Evolutionary conservation across 495 filamentous ascomycete species (phyloP).

Genomic region (Clohesyomyces aquaticus): DNA sequence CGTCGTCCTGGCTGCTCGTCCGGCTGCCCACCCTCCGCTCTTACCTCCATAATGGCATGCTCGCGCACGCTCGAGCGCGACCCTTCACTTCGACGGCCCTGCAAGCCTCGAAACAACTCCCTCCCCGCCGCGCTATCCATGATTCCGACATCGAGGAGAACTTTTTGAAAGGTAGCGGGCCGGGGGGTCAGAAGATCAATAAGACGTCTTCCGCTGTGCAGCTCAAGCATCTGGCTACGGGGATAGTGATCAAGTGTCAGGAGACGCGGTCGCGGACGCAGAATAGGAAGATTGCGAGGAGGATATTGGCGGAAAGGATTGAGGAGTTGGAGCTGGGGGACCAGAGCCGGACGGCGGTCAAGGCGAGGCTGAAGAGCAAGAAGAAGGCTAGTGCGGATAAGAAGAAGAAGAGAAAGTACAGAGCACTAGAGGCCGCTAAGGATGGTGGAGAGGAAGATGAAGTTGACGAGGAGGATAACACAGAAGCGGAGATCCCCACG

Average conservation of each 20-base stretch:
- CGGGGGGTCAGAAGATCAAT: slow-evolving; percentile 98
- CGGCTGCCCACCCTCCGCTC: slow-evolving; percentile 2
- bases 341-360: slow-evolving; percentile 60
- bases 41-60: neutral
- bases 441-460: slow-evolving; percentile 51
- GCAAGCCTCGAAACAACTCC: slow-evolving; percentile 59
- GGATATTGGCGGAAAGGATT: slow-evolving; percentile 73
- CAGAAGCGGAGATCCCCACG: neutral
- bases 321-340: slow-evolving; percentile 69
- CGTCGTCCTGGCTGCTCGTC: slow-evolving; percentile 1
- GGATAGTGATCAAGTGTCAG: slow-evolving; percentile 89
- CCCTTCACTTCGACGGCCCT: slow-evolving; percentile 14
- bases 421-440: slow-evolving; percentile 52
- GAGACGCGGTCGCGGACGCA: slow-evolving; percentile 83
- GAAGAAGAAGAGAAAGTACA: slow-evolving; percentile 70
- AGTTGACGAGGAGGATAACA: slow-evolving; percentile 13
- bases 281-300: slow-evolving; percentile 85
- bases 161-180: slow-evolving; percentile 90
- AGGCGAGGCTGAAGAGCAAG: slow-evolving; percentile 58
- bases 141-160: slow-evolving; percentile 79
- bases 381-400: slow-evolving; percentile 69
- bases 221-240: slow-evolving; percentile 84
- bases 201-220: slow-evolving; percentile 97
- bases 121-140: slow-evolving; percentile 71
- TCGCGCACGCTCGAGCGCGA: slow-evolving; percentile 2